These are phyloP conservation scores for Claviceps maximensis DNA, from an alignment of 2,329 filamentous ascomycete genomes.

Conservation along the genomic window DNA sequence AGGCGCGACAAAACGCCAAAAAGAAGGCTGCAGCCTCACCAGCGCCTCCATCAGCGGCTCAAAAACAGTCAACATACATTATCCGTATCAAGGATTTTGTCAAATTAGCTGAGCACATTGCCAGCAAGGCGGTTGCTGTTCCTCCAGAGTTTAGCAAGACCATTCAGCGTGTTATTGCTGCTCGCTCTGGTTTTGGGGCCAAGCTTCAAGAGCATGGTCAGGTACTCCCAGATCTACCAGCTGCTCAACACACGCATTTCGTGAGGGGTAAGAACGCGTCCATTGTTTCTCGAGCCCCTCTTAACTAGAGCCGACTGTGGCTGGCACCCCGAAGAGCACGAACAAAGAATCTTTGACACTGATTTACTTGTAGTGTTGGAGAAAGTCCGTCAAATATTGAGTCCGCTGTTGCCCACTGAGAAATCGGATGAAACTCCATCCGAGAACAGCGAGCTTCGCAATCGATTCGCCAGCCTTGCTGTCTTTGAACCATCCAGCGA, in stretches of 20 bases:
- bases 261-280: slow-evolving; percentile 16
- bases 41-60: background rate
- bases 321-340: no score
- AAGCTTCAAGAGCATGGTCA: slow-evolving; percentile 9
- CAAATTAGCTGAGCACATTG: slow-evolving; percentile 18
- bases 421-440: background rate
- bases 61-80: slow-evolving; percentile 15
- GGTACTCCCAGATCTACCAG: slow-evolving; percentile 5
- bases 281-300: slow-evolving; percentile 8
- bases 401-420: slow-evolving; percentile 8
- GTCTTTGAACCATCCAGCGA: slow-evolving; percentile 25
- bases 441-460: slow-evolving; percentile 8
- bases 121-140: slow-evolving; percentile 11
- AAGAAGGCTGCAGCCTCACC: background rate
- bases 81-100: slow-evolving; percentile 26
- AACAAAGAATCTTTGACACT: background rate
- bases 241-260: slow-evolving; percentile 10
- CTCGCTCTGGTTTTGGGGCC: slow-evolving; percentile 17
- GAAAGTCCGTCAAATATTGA: slow-evolving; percentile 19
- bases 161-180: slow-evolving; percentile 24
- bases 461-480: slow-evolving; percentile 21
- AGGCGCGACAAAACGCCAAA: background rate
- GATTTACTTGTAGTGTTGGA: slow-evolving; percentile 18
- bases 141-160: slow-evolving; percentile 17
- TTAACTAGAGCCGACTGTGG: background rate